Conservation (phyloP, 2,329 filamentous ascomycete species). For the Chaetomiaceae sp. region DNA sequence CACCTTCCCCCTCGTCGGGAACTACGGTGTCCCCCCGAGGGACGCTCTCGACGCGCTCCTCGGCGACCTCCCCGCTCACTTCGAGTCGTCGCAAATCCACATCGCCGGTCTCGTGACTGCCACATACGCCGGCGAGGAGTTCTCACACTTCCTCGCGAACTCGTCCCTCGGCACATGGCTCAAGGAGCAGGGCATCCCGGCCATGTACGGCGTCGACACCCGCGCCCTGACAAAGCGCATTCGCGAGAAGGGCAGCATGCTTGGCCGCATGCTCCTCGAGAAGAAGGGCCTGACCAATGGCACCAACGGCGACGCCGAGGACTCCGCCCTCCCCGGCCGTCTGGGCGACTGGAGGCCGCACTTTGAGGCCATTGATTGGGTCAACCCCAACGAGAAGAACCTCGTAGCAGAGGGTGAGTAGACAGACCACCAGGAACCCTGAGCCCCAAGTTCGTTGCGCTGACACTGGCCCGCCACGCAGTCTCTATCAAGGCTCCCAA, state of each 20-base stretch:
- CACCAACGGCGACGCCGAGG: constrained; percentile 35
- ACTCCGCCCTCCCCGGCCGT: constrained; percentile 35
- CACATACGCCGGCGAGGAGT: constrained; percentile 90
- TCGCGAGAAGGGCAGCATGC: constrained; percentile 90
- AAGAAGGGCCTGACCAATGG: constrained; percentile 48
- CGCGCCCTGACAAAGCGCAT: constrained; percentile 91
- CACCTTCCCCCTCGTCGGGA: constrained; percentile 95
- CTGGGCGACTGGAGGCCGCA: constrained; percentile 44
- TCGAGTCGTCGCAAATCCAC: constrained; percentile 90
- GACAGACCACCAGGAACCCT: constrained; percentile 9
- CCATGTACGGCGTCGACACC: constrained; percentile 93
- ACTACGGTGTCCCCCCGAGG: constrained; percentile 93
- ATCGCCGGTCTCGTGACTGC: constrained; percentile 87
- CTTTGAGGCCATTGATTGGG: constrained; percentile 83
- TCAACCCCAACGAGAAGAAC: constrained; percentile 88
- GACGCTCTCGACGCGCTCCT: constrained; percentile 81
- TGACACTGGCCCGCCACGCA: constrained; percentile 43
- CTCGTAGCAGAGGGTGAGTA: constrained; percentile 87
- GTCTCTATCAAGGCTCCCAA: constrained; percentile 86
- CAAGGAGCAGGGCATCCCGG: constrained; percentile 90
- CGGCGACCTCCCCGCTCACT: constrained; percentile 81
- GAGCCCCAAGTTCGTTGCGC: background rate
- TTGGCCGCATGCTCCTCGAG: constrained; percentile 80
- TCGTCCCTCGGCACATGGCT: constrained; percentile 93
- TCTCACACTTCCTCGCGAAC: constrained; percentile 85